Base-by-base conservation (phyloP, 2,329 filamentous ascomycete genomes). In the Colletotrichum godetiae region DNA sequence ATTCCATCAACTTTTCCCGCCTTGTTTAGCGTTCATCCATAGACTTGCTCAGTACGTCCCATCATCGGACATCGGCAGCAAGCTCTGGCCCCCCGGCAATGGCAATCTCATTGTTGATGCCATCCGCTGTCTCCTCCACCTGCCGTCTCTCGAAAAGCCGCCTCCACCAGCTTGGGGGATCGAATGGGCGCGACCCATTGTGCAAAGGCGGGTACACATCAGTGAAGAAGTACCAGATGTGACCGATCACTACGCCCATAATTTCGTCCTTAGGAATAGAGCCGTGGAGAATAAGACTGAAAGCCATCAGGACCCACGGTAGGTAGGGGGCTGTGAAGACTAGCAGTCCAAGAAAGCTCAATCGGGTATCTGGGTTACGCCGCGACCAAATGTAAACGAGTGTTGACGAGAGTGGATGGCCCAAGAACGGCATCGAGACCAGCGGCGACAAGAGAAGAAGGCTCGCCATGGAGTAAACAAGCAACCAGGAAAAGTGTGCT, bases 341-440 rank as follows among this genome's bases (percentile, higher is more conserved):
- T 55, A 98, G 84, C 60, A 99, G 82, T 0, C 97, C 97, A 5
- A 99, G 85, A 81, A 98, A 95, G 80, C 94, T 97, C 15, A 99
- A 88, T 71, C 94, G 89, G 0, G 95, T 97, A 75, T 98, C 94
- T 0, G 97, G 96, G 81, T 99, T 98, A 70, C 96, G 92, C 66
- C 97, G 90, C 75, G 95, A 97, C 97, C 97, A 99, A 79, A 99
- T 98, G 83, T 99, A 99, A 69, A 98, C 96, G 74, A 99, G 88
- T 6, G 94, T 98, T 62, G 95, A 97, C 4, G 94, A 97, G 15
- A 99, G 89, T 1, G 96, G 94, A 55, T 95, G 94, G n/a, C 97
- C 97, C 12, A 99, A 90, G 82, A 98, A 99, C 0, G 94, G 94
- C 87, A 98, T 95, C 31, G 93, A 95, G 62, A 98, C 92, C 74